phyloP scores from a whole-genome alignment of 805 yeast species.

The Peterozyma xylosa region DNA sequence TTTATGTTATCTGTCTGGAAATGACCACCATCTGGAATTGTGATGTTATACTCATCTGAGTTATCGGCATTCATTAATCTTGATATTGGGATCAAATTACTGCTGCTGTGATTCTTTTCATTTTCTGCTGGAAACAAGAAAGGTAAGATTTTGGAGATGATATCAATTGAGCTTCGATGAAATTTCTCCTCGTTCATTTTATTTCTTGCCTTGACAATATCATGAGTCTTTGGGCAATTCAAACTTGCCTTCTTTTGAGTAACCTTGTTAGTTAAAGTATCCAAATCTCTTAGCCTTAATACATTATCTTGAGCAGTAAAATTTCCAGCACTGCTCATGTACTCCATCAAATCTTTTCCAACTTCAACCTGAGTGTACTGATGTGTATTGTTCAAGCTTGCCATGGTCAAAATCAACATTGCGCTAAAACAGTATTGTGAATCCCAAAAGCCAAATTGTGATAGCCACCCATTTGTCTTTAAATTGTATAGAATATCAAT shows the following conservation, averaged over 20 bases:
- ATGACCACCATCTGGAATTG: not conserved
- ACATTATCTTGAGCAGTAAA: slow-evolving; percentile 21
- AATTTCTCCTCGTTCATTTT: not conserved
- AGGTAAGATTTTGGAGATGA: not conserved
- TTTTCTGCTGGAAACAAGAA: not conserved
- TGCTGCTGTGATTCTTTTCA: not conserved
- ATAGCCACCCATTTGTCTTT: slow-evolving; percentile 16
- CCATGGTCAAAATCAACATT: slow-evolving; percentile 18
- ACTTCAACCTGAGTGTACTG: slow-evolving; percentile 8
- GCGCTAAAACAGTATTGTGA: slow-evolving; percentile 20
- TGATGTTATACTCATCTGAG: too few relatives aligned
- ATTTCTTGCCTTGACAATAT: not conserved
- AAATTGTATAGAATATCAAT: slow-evolving; percentile 15
- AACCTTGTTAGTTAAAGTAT: slow-evolving; percentile 2
- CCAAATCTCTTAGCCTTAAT: slow-evolving; percentile 17
- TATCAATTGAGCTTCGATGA: not conserved
- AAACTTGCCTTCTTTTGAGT: too few relatives aligned
- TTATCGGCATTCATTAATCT: too few relatives aligned
- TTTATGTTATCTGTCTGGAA: not conserved
- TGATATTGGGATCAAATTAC: too few relatives aligned
- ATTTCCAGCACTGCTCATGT: slow-evolving; percentile 19
- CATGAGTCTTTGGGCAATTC: too few relatives aligned
- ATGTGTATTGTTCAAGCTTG: slow-evolving; percentile 9
- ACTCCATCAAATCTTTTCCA: slow-evolving; percentile 15
- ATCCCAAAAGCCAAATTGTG: slow-evolving; percentile 22